A percentile compares a stretch with the other conserved stretches of the same genome.
These are phyloP conservation scores for Talaromyces borbonicus DNA, from an alignment of 495 filamentous ascomycete species.

Conservation along the genomic window DNA sequence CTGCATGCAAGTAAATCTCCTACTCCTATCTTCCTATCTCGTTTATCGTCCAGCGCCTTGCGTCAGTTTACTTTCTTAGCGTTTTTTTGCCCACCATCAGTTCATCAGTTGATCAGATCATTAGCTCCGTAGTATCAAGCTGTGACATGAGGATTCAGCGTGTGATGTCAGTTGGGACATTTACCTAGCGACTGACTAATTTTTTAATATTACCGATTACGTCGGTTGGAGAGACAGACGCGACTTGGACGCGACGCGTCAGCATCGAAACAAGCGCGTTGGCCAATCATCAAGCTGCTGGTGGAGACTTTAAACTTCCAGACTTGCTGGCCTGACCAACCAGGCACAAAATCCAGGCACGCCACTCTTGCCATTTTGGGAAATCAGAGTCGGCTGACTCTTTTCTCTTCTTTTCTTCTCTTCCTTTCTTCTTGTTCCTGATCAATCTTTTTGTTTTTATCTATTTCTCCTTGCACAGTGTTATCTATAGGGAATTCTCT, in stretches of 20 bases:
- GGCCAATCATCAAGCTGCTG: background rate
- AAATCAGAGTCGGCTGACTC: background rate
- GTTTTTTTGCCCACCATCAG: too few relatives aligned
- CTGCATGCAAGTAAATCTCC: constrained; percentile 4
- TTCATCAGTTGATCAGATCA: background rate
- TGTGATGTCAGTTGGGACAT: background rate
- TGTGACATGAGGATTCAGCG: background rate
- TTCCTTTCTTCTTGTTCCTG: background rate
- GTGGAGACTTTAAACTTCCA: too few relatives aligned
- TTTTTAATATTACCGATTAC: background rate
- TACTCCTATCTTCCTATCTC: background rate
- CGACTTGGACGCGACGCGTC: constrained; percentile 1
- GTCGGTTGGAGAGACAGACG: background rate
- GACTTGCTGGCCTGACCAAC: background rate
- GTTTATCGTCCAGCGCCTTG: background rate
- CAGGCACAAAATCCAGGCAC: constrained; percentile 1
- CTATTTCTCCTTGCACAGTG: background rate
- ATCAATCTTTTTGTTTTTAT: background rate
- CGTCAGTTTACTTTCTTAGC: too few relatives aligned
- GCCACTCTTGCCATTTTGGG: constrained; percentile 4
- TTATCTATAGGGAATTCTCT: too few relatives aligned
- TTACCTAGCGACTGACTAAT: background rate
- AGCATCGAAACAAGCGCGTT: background rate
- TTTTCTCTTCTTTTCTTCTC: background rate
- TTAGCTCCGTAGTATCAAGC: background rate